Percentiles rank a stretch among this genome's conserved stretches.
Conservation (phyloP, 306 rosid species). For the Cicer arietinum region DNA sequence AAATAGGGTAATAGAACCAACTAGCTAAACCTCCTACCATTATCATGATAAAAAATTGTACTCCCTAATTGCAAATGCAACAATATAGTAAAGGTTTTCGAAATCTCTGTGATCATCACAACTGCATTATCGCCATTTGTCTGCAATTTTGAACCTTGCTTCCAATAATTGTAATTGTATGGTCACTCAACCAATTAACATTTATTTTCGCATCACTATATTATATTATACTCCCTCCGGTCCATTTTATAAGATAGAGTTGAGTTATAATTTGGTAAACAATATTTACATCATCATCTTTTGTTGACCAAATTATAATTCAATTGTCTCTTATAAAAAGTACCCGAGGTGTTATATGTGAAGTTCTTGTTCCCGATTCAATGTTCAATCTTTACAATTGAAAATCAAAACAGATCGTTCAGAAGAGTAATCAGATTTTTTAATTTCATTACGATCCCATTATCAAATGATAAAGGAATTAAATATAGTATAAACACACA, state of each 20-base stretch:
- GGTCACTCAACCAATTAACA: neutral
- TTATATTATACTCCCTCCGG: too few species aligned
- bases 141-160: conserved; percentile 20
- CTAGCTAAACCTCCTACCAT: conserved; percentile 24
- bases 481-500: neutral
- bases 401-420: conserved; percentile 15
- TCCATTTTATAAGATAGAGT: too few species aligned
- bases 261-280: too few species aligned
- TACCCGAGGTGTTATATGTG: neutral
- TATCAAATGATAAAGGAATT: neutral
- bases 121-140: neutral
- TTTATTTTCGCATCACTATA: neutral
- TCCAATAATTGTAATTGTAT: neutral
- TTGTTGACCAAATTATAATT: too few species aligned
- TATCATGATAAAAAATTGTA: too few species aligned
- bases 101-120: neutral
- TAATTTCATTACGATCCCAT: conserved; percentile 6
- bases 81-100: neutral
- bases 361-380: neutral
- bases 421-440: neutral
- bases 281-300: too few species aligned
- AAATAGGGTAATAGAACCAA: conserved; percentile 66
- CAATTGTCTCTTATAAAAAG: too few species aligned
- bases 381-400: neutral
- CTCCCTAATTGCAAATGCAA: neutral